Percentiles rank a stretch among this genome's conserved stretches.
phyloP scores from a whole-genome alignment of 768 basidiomycete genomes.

The Tricholoma furcatifolium region DNA sequence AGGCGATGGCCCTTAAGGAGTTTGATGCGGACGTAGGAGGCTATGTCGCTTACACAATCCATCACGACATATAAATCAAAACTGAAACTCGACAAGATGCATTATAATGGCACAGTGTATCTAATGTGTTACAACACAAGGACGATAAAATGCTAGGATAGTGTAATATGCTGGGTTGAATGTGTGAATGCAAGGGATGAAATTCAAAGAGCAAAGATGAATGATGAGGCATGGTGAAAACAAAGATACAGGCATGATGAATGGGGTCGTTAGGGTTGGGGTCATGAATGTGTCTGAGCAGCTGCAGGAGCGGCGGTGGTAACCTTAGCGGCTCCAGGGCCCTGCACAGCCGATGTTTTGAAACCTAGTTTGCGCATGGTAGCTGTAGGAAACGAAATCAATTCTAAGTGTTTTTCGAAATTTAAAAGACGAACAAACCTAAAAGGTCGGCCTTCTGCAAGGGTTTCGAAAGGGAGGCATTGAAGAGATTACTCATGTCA shows the following conservation, averaged over 20 bases:
- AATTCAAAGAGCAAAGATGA: slow-evolving; percentile 32
- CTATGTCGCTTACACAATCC: background rate
- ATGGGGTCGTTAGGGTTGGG: slow-evolving; percentile 20
- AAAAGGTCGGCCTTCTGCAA: slow-evolving; percentile 85
- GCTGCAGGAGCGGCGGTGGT: slow-evolving; percentile 27
- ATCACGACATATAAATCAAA: slow-evolving; percentile 1
- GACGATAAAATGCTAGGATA: slow-evolving; percentile 30
- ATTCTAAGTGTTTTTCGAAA: background rate
- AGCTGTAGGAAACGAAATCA: slow-evolving; percentile 24
- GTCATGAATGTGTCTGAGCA: slow-evolving; percentile 36
- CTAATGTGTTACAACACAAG: slow-evolving; percentile 49
- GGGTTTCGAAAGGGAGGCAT: slow-evolving; percentile 85
- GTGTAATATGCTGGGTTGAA: slow-evolving; percentile 31
- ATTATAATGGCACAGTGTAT: slow-evolving; percentile 29
- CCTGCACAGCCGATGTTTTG: slow-evolving; percentile 76
- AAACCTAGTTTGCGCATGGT: slow-evolving; percentile 88
- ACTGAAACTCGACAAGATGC: slow-evolving; percentile 5
- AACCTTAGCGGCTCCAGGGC: slow-evolving; percentile 50
- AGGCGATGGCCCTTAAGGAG: background rate
- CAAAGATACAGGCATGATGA: slow-evolving; percentile 28
- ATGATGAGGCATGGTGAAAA: slow-evolving; percentile 28
- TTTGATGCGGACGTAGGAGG: background rate
- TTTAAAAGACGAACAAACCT: slow-evolving; percentile 29
- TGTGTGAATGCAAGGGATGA: slow-evolving; percentile 32
- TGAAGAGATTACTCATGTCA: slow-evolving; percentile 68